phyloP scores from a whole-genome alignment of 139 green algal species.

The Volvox africanus region DNA sequence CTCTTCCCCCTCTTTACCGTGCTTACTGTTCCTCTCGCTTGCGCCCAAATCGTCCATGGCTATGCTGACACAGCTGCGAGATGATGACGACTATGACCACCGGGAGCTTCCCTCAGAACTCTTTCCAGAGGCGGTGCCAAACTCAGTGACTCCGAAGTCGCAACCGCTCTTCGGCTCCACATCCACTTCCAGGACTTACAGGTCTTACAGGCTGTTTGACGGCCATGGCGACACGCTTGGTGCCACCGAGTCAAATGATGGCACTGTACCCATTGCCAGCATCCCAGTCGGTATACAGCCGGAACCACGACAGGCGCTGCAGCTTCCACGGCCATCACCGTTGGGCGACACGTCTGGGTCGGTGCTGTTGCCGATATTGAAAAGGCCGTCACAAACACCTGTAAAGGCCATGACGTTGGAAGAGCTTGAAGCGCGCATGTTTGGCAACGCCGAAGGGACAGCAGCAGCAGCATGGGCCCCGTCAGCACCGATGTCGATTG shows the following conservation, averaged over 20 bases:
- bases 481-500: neutral
- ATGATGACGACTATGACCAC: conserved; percentile 35
- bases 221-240: neutral
- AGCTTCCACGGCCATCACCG: neutral
- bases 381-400: neutral
- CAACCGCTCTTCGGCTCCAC: neutral
- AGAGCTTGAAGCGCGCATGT: conserved; percentile 65
- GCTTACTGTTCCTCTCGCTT: too few relatives aligned
- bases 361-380: conserved; percentile 9
- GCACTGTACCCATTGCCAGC: too few relatives aligned
- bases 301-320: neutral
- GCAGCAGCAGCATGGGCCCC: neutral
- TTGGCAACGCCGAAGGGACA: conserved; percentile 33
- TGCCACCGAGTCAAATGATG: too few relatives aligned
- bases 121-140: neutral
- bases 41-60: too few relatives aligned
- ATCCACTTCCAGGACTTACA: too few relatives aligned
- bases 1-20: too few relatives aligned
- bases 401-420: conserved; percentile 51
- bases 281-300: too few relatives aligned
- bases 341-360: neutral
- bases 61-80: conserved; percentile 9
- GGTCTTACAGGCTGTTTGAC: neutral
- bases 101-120: neutral
- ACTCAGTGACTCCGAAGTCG: neutral